Base-by-base conservation (phyloP, 176 grass and related monocot genomes). In the Carex littledalei region DNA sequence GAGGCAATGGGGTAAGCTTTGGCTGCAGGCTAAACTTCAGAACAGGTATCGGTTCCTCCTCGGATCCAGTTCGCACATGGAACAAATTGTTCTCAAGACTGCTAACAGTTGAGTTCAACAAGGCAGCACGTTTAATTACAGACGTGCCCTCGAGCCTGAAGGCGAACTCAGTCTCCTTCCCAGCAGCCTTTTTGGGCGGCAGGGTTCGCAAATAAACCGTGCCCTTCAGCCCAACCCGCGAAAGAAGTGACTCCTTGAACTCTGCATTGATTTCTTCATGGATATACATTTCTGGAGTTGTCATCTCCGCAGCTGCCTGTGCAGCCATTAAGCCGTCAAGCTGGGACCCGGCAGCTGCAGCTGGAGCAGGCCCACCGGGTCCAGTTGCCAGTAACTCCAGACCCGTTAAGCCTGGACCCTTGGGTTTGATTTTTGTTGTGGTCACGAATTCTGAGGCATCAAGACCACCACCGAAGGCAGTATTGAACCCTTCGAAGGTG, bases 361-460 rank as follows among this genome's bases (percentile, higher is more conserved):
- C 92, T 20, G 87, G 29, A 34, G 87, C 82, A 43, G 91, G 86
- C 32, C 78, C 81, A 34, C 85, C 66, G 1, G 74, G 74, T 8
- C 74, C 74, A 53, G 86, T 94, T 34, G 81, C 96, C 20, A 99
- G 88, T 18, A 99, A 52, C 88, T 99, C 96, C 80, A 99, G 88
- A 72, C 91, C 93, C 34, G 87, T 99, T 57, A 97, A 64, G 70
- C 78, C 86, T 87, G 88, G 82, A 64, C 91, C 87, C 81, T 94
- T 92, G 63, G 85, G 81, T 70, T 91, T 74, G 81, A 93, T 99
- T 84, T 91, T 95, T 0, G 77, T 92, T n/a, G 96, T 95, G 9
- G 93, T 95, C 70, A 99, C 93, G 86, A 99, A 99, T 78, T 99
- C 96, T 0, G 93, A 99, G 53, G 93, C 96, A 91, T 95, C 96